phyloP scores from a whole-genome alignment of 2,329 filamentous ascomycete genomes.

The Lachnellula suecica region DNA sequence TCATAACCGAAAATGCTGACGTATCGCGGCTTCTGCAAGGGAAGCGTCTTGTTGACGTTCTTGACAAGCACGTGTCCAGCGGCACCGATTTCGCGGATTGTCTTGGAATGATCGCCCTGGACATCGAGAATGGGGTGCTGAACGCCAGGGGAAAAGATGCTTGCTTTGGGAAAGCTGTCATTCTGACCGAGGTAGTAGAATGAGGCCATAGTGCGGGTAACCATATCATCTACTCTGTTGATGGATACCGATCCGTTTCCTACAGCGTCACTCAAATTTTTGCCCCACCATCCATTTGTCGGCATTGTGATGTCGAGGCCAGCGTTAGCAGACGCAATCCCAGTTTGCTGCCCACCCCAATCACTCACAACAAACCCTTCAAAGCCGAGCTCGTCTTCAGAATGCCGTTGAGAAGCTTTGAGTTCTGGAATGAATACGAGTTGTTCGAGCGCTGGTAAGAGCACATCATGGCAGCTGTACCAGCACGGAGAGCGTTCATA shows the following conservation, averaged over 20 bases:
- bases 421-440: slow-evolving; percentile 69
- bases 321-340: slow-evolving; percentile 73
- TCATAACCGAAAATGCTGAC: slow-evolving; percentile 65
- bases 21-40: slow-evolving; percentile 46
- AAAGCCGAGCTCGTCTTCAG: slow-evolving; percentile 82
- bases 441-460: slow-evolving; percentile 73
- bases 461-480: slow-evolving; percentile 80
- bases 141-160: slow-evolving; percentile 27
- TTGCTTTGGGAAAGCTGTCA: slow-evolving; percentile 26
- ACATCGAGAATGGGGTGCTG: slow-evolving; percentile 65
- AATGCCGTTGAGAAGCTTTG: slow-evolving; percentile 75
- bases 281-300: slow-evolving; percentile 1
- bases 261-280: slow-evolving; percentile 52
- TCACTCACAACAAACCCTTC: slow-evolving; percentile 83
- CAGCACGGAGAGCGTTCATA: slow-evolving; percentile 74
- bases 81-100: slow-evolving; percentile 53
- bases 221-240: slow-evolving; percentile 61
- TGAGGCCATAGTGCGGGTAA: slow-evolving; percentile 56
- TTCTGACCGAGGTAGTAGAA: slow-evolving; percentile 61
- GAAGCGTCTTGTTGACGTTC: slow-evolving; percentile 54
- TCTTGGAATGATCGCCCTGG: slow-evolving; percentile 43
- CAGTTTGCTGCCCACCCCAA: slow-evolving; percentile 79
- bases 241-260: slow-evolving; percentile 57
- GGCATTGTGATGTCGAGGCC: slow-evolving; percentile 60
- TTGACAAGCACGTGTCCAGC: slow-evolving; percentile 66